Percentiles rank a stretch among this genome's conserved stretches.
Evolutionary conservation across 257 asterid species (phyloP).

Genomic region (Gardenia jasminoides): DNA sequence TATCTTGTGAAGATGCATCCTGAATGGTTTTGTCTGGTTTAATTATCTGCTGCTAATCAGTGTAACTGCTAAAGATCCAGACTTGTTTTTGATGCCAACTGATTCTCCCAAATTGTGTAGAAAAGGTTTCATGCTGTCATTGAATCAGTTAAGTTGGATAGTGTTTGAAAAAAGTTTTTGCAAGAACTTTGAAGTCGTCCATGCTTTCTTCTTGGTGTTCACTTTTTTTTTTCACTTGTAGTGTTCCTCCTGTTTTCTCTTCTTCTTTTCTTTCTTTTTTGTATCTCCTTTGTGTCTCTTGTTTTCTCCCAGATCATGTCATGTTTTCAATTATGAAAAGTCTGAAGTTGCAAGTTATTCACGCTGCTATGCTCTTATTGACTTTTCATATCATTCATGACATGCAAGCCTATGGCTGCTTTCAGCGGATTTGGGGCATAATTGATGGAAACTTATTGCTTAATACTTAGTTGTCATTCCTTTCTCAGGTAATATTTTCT

Average conservation of each 20-base stretch:
- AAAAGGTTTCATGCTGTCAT: background rate
- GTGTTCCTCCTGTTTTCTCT: background rate
- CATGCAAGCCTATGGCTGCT: background rate
- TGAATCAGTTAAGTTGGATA: background rate
- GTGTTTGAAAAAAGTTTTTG: background rate
- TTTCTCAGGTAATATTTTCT: background rate
- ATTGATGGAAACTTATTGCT: background rate
- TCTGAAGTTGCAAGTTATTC: no score
- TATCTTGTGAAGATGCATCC: background rate
- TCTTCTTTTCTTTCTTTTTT: background rate
- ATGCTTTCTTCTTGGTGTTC: background rate
- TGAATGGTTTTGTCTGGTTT: constrained; percentile 2
- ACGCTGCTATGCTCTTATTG: background rate
- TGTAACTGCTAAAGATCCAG: background rate
- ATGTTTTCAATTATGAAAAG: no score
- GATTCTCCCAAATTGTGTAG: background rate
- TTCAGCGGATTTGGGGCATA: background rate
- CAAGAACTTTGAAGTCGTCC: background rate
- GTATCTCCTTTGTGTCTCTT: background rate
- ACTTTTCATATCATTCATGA: background rate
- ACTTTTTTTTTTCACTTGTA: background rate
- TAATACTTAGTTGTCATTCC: background rate
- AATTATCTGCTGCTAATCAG: background rate
- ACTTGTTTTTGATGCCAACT: background rate
- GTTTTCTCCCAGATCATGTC: background rate